Percentiles rank a stretch among this genome's conserved stretches.
phyloP scores from a whole-genome alignment of 176 grass and related monocot genomes.

The Eremochloa ophiuroides region DNA sequence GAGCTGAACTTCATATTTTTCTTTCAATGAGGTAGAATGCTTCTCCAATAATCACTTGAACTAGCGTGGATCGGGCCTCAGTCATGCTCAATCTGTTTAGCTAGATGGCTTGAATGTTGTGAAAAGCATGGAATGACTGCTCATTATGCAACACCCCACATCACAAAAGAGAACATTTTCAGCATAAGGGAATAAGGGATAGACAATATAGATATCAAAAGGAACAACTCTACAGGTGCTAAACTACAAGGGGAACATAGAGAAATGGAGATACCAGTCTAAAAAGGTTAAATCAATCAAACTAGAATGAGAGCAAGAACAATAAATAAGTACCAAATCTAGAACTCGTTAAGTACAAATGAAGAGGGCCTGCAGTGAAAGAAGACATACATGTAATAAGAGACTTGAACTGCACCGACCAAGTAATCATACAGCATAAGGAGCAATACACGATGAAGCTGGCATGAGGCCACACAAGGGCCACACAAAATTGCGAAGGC shows the following conservation, averaged over 20 bases:
- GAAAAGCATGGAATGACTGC: background rate
- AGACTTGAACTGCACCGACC: background rate
- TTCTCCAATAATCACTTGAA: background rate
- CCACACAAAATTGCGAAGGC: background rate
- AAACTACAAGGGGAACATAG: constrained; percentile 8
- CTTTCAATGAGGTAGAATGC: background rate
- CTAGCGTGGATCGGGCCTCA: background rate
- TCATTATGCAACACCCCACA: constrained; percentile 1
- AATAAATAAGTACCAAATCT: background rate
- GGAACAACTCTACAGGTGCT: background rate
- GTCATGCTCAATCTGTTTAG: background rate
- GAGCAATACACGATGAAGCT: background rate
- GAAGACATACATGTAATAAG: background rate
- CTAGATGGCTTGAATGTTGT: constrained; percentile 6
- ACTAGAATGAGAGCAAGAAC: constrained; percentile 1
- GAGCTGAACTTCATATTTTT: background rate
- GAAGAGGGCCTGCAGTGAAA: constrained; percentile 1
- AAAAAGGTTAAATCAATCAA: background rate
- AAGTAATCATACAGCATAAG: background rate
- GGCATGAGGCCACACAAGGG: constrained; percentile 6
- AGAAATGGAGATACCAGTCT: background rate
- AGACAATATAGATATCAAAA: constrained; percentile 2
- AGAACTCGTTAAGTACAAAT: background rate
- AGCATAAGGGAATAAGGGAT: constrained; percentile 18
- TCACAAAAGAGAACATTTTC: background rate